These are phyloP conservation scores for Luffa aegyptiaca DNA, from an alignment of 306 rosid genomes.

Conservation along the genomic window DNA sequence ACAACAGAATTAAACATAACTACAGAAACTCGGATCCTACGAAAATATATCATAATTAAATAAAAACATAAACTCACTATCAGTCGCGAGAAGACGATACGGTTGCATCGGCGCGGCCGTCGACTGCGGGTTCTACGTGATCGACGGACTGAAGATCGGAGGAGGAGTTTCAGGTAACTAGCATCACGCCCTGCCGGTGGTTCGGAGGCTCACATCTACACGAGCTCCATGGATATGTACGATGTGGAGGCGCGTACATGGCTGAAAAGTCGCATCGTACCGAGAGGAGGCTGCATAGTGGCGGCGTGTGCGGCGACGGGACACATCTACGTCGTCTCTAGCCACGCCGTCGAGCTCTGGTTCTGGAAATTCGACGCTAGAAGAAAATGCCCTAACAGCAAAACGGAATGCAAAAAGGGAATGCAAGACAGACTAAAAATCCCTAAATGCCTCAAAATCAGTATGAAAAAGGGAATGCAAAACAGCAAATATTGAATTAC, in stretches of 20 bases:
- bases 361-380: conserved; percentile 61
- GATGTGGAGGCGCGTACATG: conserved; percentile 47
- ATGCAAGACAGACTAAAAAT: too few species aligned
- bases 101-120: conserved; percentile 61
- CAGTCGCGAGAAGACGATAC: conserved; percentile 43
- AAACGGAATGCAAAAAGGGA: too few species aligned
- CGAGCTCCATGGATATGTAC: conserved; percentile 70
- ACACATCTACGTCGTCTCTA: conserved; percentile 35
- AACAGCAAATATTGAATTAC: too few species aligned
- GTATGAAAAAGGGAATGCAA: too few species aligned
- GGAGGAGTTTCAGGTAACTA: conserved; percentile 13
- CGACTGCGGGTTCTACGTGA: conserved; percentile 39
- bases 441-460: too few species aligned
- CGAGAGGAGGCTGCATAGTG: conserved; percentile 64
- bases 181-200: conserved; percentile 19
- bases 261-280: conserved; percentile 49
- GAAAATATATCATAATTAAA: too few species aligned
- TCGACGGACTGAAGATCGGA: conserved; percentile 57
- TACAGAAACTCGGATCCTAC: too few species aligned
- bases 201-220: conserved; percentile 42
- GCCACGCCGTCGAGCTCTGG: conserved; percentile 63
- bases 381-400: conserved; percentile 7
- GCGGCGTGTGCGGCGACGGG: conserved; percentile 44
- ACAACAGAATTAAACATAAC: too few species aligned
- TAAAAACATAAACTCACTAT: too few species aligned